Base-by-base conservation (phyloP, 768 basidiomycete species). In the Lepiota brunneoincarnata region DNA sequence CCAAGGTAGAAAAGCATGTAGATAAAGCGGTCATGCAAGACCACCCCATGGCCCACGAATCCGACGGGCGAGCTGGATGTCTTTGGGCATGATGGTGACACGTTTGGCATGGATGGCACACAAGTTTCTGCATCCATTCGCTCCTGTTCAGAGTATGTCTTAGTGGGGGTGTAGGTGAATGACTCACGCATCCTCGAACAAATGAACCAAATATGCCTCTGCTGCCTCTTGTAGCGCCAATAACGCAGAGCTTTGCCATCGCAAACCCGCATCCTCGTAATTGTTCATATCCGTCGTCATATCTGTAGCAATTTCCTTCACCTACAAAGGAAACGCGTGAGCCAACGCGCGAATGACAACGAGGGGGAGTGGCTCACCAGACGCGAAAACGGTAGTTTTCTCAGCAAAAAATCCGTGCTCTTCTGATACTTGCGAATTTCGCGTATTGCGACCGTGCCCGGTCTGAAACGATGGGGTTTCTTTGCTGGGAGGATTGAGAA, bases 91-190 rank as follows among this genome's bases (percentile, higher is more conserved):
- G 62, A 98, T 87, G 4, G 96, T 99, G 4, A 98, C 96, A 62
- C 96, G 87, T 71, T 96, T 98, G 14, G 96, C 96, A 64, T 98
- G 96, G 60, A 99, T 91, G 5, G 96, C 95, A 64, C 97, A 99
- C 31, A 97, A 75, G 68, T 98, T 97, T 39, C 94, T 97, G 57
- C 18, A 56, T 20, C 31, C 47, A 12, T 31, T n/a, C 42, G n/a
- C 18, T 43, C 36, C 18, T 42, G 55, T 21, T 40, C 40, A 61
- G 36, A 50, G 5, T 6, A 40, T 51, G 54, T 39, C 23, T 31
- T 55, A 57, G 15, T n/a, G n/a, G 34, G 45, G 39, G 20, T 12
- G 28, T 31, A 0, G 38, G 15, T 17, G 21, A 17, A 43, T 49
- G 28, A 91, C 94, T 75, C 69, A 98, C 92, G 96, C 93, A 72